These are phyloP conservation scores for Aspergillus fischeri DNA, from an alignment of 2,329 filamentous ascomycete species.

Conservation along the genomic window DNA sequence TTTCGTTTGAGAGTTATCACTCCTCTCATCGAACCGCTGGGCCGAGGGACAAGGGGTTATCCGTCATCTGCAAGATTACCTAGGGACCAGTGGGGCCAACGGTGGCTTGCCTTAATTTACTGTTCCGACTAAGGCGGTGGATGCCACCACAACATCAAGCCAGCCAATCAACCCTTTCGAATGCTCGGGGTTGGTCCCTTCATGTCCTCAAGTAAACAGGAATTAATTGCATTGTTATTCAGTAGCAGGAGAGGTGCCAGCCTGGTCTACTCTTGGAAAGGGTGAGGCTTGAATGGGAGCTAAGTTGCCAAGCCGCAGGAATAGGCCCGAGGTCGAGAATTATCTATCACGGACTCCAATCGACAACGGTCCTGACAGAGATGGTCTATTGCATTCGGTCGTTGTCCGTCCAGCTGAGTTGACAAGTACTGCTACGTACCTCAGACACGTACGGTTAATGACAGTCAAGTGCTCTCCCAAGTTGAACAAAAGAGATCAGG, in stretches of 20 bases:
- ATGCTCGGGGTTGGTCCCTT: slow-evolving; percentile 7
- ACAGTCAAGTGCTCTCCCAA: background rate
- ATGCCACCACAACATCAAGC: background rate
- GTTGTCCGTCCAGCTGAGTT: background rate
- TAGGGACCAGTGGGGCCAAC: slow-evolving; percentile 21
- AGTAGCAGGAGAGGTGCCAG: slow-evolving; percentile 9
- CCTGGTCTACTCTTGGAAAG: slow-evolving; percentile 1
- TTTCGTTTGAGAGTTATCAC: background rate
- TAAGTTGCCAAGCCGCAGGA: background rate
- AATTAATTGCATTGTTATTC: slow-evolving; percentile 9
- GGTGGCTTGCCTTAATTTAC: slow-evolving; percentile 17
- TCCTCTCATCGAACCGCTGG: slow-evolving; percentile 19
- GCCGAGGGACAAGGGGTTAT: slow-evolving; percentile 1
- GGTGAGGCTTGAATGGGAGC: slow-evolving; percentile 7
- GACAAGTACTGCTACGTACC: background rate
- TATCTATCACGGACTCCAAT: background rate
- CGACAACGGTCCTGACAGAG: background rate
- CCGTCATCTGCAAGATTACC: slow-evolving; percentile 24
- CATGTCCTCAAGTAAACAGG: background rate
- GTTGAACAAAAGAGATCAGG: background rate
- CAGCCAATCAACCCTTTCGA: slow-evolving; percentile 1
- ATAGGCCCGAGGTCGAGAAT: background rate
- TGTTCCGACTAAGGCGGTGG: slow-evolving; percentile 10
- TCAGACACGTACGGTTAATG: background rate
- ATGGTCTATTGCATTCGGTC: background rate